Evolutionary conservation across 352 stramenopile species (phyloP).

Genomic region (Globisporangium nunn): DNA sequence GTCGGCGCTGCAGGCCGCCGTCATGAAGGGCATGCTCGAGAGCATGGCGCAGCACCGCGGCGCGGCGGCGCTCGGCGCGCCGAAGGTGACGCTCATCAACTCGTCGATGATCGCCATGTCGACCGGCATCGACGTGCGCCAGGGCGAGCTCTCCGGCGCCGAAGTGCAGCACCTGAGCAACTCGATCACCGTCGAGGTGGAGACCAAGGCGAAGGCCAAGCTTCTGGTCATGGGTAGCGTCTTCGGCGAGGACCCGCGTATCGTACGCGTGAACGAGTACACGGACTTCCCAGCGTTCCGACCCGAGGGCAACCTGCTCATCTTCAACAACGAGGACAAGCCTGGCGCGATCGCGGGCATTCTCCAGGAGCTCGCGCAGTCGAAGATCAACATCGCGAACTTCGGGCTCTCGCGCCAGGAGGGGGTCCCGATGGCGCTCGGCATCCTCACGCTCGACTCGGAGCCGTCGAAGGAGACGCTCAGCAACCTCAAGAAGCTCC

Average conservation of each 20-base stretch:
- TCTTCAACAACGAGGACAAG: conserved; percentile 82
- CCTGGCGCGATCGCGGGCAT: conserved; percentile 73
- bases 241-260: conserved; percentile 73
- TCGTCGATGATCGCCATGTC: conserved; percentile 61
- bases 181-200: conserved; percentile 60
- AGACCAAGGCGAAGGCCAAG: conserved; percentile 47
- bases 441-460: conserved; percentile 67
- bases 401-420: conserved; percentile 70
- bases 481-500: conserved; percentile 46
- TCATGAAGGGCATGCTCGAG: conserved; percentile 71
- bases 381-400: conserved; percentile 83
- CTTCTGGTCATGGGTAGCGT: conserved; percentile 72
- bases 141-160: conserved; percentile 42
- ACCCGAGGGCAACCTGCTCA: conserved; percentile 64
- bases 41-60: conserved; percentile 33
- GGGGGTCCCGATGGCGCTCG: conserved; percentile 50
- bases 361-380: conserved; percentile 51
- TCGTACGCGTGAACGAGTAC: conserved; percentile 80
- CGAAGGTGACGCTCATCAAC: conserved; percentile 56
- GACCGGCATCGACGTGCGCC: conserved; percentile 71
- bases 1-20: conserved; percentile 58
- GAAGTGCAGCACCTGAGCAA: conserved; percentile 70
- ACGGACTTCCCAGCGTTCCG: conserved; percentile 81
- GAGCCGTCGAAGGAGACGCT: conserved; percentile 50
- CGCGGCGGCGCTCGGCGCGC: neutral